A percentile compares a stretch with the other conserved stretches of the same genome.
Evolutionary conservation across 73 alveolate species (phyloP).

Genomic region (Vitrella brassicaformis): DNA sequence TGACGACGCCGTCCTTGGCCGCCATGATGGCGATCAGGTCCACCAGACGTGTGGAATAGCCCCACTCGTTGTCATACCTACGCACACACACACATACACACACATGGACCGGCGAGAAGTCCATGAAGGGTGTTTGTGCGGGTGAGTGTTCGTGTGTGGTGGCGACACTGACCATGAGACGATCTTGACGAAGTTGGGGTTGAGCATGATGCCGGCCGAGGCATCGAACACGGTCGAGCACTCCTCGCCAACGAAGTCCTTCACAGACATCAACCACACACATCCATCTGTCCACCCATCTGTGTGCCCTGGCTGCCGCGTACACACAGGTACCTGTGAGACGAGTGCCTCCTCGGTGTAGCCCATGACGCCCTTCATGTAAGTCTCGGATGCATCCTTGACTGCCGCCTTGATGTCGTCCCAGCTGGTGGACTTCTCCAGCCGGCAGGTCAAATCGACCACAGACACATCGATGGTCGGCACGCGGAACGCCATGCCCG

Average conservation of each 20-base stretch:
- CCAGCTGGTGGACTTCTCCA: slow-evolving; percentile 63
- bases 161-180: slow-evolving; percentile 55
- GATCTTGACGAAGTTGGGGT: slow-evolving; percentile 65
- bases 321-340: slow-evolving; percentile 67
- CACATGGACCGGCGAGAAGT: not conserved
- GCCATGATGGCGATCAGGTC: slow-evolving; percentile 75
- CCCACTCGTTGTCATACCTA: slow-evolving; percentile 67
- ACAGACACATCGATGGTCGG: slow-evolving; percentile 92
- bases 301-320: too few species aligned
- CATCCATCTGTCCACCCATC: too few species aligned
- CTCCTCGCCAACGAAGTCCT: not conserved
- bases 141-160: not conserved
- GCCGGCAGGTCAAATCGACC: slow-evolving; percentile 81
- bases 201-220: slow-evolving; percentile 74
- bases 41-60: slow-evolving; percentile 72
- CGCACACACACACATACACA: not conserved
- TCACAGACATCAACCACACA: too few species aligned
- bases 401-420: slow-evolving; percentile 70
- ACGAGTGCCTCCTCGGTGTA: slow-evolving; percentile 75
- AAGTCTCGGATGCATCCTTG: slow-evolving; percentile 70
- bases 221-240: slow-evolving; percentile 66
- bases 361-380: slow-evolving; percentile 73
- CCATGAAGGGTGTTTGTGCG: not conserved
- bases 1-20: not conserved
- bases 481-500: slow-evolving; percentile 97